Conservation (phyloP, 2,329 filamentous ascomycete genomes). For the Xylariaceae sp. region DNA sequence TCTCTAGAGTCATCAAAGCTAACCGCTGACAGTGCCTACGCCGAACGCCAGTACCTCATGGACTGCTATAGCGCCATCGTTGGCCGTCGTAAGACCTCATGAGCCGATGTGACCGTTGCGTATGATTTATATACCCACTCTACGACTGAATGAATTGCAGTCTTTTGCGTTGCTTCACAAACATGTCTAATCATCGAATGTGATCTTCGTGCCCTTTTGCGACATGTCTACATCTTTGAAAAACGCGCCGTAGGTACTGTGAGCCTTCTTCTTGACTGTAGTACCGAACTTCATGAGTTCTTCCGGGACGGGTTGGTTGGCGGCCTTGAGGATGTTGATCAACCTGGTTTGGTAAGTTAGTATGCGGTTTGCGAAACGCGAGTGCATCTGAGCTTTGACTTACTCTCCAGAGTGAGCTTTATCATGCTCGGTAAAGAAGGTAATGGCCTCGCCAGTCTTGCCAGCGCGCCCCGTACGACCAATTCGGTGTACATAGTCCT, state of each 20-base stretch:
- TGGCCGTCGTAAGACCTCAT: conserved; percentile 23
- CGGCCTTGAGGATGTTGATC: conserved; percentile 92
- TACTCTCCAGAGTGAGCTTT: conserved; percentile 86
- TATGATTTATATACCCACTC: conserved; percentile 6
- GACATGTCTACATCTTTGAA: conserved; percentile 85
- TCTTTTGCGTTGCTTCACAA: no score
- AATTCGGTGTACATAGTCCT: conserved; percentile 97
- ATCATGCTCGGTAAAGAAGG: conserved; percentile 91
- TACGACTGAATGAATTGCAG: neutral
- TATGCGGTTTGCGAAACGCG: neutral
- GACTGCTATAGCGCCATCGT: conserved; percentile 46
- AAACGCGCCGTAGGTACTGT: conserved; percentile 92
- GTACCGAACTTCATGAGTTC: conserved; percentile 92
- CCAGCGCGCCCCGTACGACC: conserved; percentile 92
- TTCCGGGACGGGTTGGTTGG: conserved; percentile 85
- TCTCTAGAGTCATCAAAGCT: conserved; percentile 3
- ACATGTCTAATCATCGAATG: conserved; percentile 62
- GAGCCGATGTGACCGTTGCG: conserved; percentile 7
- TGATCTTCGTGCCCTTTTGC: conserved; percentile 87
- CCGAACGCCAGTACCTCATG: conserved; percentile 52
- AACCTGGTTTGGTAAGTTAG: conserved; percentile 49
- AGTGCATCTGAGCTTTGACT: conserved; percentile 38
- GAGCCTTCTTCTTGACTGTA: conserved; percentile 98
- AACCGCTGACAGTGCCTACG: conserved; percentile 41
- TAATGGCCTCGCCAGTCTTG: conserved; percentile 83